phyloP scores from a whole-genome alignment of 2,329 filamentous ascomycete genomes.

The Achaetomium macrosporum region DNA sequence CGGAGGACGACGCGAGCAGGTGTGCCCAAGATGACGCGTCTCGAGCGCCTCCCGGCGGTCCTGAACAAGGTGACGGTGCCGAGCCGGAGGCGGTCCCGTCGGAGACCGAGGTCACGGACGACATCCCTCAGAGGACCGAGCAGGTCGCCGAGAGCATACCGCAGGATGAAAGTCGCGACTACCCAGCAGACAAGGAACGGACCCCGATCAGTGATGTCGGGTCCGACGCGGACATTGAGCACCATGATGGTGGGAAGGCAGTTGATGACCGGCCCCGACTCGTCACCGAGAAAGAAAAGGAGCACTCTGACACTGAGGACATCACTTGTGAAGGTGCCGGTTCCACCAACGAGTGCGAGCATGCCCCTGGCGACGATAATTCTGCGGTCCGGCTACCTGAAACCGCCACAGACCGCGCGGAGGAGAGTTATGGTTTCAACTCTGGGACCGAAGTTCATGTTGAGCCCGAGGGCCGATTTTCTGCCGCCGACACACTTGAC shows the following conservation, averaged over 20 bases:
- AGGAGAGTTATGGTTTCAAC: background rate
- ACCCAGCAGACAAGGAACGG: background rate
- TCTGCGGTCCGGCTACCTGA: background rate
- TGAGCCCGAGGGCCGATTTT: background rate
- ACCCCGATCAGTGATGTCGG: background rate
- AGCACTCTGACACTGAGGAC: background rate
- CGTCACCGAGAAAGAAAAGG: background rate
- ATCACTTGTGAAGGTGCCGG: background rate
- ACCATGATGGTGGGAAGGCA: background rate
- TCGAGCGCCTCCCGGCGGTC: background rate
- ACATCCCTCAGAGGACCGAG: background rate
- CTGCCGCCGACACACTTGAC: background rate
- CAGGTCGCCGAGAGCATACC: background rate
- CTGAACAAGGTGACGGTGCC: background rate
- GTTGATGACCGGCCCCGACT: background rate
- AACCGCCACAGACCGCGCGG: background rate
- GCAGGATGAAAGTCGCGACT: background rate
- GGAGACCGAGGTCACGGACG: background rate
- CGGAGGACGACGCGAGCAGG: background rate
- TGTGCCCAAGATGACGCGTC: background rate
- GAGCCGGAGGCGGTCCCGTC: background rate
- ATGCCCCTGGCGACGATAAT: background rate
- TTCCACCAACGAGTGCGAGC: constrained; percentile 1
- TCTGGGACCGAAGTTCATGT: background rate
- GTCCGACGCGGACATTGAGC: background rate